Base-by-base conservation (phyloP, 2,329 filamentous ascomycete species). In the Cordyceps militaris region DNA sequence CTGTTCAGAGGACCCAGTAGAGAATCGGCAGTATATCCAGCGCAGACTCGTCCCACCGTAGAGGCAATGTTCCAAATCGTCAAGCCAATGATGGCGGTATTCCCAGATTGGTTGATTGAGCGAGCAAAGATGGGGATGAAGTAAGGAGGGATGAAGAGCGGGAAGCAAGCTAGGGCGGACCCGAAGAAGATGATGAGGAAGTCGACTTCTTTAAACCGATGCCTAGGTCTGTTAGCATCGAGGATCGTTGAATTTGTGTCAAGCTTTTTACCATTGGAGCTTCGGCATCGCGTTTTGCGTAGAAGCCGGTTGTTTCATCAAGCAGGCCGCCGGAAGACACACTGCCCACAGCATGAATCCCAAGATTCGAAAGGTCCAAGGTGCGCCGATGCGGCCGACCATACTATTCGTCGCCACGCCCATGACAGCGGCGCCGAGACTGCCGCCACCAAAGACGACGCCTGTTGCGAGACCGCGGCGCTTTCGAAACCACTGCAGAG, bases 31-130 rank as follows among this genome's bases (percentile, higher is more conserved):
- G 61, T 58, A 59, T 64, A 64, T 1, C 66, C 66, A 3, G 66
- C 66, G 26, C 60, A 61, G 19, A 68, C 55, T 14, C 66, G 63
- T 2, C 66, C 66, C 23, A 66, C 54, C 0, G 66, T 64, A 1
- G 66, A 68, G 1, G 66, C 63, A 1, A 68, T 24, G 49, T 68
- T 68, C 66, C 66, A 68, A 0, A 63, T 61, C 0, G 66, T 64
- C 19, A 68, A 52, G 3, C 62, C 62, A 10, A 64, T 56, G 21
- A 67, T 60, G 1, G 61, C 61, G 0, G 61, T 63, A 5, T 63
- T 61, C 9, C 57, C 59, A 0, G 65, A 63, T 16, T 60, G 58
- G 30, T 63, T 62, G 38, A 67, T 62, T 3, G 66, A 64, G 4
- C 63, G 26, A 10, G 65, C 62, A 42, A 67, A 67, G 13, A 67